Evolutionary conservation across 805 yeast genomes (phyloP).

Genomic region (Candida stauntonica): DNA sequence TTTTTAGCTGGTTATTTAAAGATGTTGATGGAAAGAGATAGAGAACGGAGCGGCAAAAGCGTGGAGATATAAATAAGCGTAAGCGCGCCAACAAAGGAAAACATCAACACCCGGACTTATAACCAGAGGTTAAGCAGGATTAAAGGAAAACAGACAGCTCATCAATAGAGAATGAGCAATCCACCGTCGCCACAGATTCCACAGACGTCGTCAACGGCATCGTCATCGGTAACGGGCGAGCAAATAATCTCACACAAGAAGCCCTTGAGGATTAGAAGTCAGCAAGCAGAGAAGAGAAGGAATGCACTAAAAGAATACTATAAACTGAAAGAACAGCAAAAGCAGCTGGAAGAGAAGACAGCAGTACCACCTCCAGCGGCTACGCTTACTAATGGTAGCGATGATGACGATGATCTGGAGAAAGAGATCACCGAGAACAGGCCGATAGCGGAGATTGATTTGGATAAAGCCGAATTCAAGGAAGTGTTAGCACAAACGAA

Average conservation of each 20-base stretch:
- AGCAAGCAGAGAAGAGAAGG: slow-evolving; percentile 30
- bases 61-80: too few species aligned
- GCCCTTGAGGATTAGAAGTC: slow-evolving; percentile 21
- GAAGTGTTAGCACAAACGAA: slow-evolving; percentile 35
- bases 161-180: slow-evolving; percentile 7
- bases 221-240: slow-evolving; percentile 1
- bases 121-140: too few species aligned
- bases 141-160: not conserved
- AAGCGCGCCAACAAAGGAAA: too few species aligned
- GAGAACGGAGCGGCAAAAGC: too few species aligned
- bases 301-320: slow-evolving; percentile 41
- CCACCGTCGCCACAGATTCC: slow-evolving; percentile 1
- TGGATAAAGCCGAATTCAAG: slow-evolving; percentile 28
- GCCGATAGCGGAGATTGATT: slow-evolving; percentile 25
- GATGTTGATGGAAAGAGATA: too few species aligned
- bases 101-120: too few species aligned
- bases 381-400: not conserved
- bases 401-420: slow-evolving; percentile 27
- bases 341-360: slow-evolving; percentile 7
- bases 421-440: slow-evolving; percentile 23
- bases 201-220: slow-evolving; percentile 1
- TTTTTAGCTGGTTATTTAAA: too few species aligned
- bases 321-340: slow-evolving; percentile 31
- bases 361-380: slow-evolving; percentile 1
- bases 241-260: slow-evolving; percentile 24